Evolutionary conservation across 441 rosid species (phyloP).

Genomic region (Hura crepitans): DNA sequence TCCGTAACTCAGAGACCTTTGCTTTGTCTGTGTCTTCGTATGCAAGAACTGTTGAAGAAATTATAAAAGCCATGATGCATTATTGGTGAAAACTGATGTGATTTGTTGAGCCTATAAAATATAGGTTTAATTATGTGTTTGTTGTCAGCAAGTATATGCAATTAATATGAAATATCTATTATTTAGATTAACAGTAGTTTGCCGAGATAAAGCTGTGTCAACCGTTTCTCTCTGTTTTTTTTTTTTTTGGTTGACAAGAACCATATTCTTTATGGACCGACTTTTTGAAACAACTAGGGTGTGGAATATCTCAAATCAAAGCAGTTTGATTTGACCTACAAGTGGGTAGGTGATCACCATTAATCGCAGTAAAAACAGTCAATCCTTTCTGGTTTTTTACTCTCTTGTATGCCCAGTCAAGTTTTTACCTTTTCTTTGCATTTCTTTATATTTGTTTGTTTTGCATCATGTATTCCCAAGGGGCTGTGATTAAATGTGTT

Average conservation of each 20-base stretch:
- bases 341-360: slow-evolving; percentile 8
- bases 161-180: not conserved
- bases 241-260: too few species aligned
- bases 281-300: not conserved
- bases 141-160: not conserved
- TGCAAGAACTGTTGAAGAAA: not conserved
- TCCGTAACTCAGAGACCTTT: not conserved
- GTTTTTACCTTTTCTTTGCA: too few species aligned
- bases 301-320: not conserved
- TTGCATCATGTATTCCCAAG: too few species aligned
- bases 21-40: not conserved
- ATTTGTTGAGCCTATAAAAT: too few species aligned
- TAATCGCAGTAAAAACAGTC: not conserved
- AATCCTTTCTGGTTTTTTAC: not conserved
- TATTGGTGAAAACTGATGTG: not conserved
- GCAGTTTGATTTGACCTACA: slow-evolving; percentile 11
- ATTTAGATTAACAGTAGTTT: not conserved
- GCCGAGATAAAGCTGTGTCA: not conserved
- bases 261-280: not conserved
- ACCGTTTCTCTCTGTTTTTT: too few species aligned
- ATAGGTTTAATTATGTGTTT: too few species aligned
- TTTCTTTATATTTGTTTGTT: too few species aligned
- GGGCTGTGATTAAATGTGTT: too few species aligned
- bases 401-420: not conserved
- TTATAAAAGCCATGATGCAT: not conserved